These are phyloP conservation scores for Lipomyces yamadae DNA, from an alignment of 805 yeast species.

Conservation along the genomic window DNA sequence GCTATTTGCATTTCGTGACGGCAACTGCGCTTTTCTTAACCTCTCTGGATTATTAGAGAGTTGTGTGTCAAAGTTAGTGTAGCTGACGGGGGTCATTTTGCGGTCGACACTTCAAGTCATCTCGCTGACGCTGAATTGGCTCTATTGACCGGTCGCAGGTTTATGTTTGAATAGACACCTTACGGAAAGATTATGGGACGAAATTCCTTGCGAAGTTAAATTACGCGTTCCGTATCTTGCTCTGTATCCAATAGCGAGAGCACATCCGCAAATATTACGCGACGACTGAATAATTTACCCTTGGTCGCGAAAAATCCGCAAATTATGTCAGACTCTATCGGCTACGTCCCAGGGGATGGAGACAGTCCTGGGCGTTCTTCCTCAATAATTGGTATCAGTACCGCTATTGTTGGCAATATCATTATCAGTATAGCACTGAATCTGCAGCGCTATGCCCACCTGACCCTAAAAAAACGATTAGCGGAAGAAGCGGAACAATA, in stretches of 20 bases:
- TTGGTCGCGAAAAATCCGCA: neutral
- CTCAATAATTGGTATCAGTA: slow-evolving; percentile 45
- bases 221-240: neutral
- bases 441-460: slow-evolving; percentile 50
- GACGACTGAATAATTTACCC: neutral
- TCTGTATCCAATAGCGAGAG: neutral
- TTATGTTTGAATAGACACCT: neutral
- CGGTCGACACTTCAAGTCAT: neutral
- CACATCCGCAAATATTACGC: neutral
- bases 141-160: neutral
- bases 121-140: neutral
- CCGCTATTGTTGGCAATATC: slow-evolving; percentile 49
- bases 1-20: neutral
- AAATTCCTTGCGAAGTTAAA: neutral
- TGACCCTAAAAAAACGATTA: slow-evolving; percentile 39
- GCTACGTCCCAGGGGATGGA: neutral
- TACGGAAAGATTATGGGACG: neutral
- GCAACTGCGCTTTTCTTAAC: neutral
- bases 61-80: neutral
- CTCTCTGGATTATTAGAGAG: slow-evolving; percentile 2
- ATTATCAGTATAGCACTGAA: slow-evolving; percentile 50
- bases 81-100: neutral
- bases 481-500: neutral
- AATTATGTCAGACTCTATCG: neutral
- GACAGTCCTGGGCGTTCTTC: slow-evolving; percentile 20